Evolutionary conservation across 768 basidiomycete species (phyloP), one percentile per base, ranked within the genome.

Genomic region (Lactarius pseudohatsudake): DNA sequence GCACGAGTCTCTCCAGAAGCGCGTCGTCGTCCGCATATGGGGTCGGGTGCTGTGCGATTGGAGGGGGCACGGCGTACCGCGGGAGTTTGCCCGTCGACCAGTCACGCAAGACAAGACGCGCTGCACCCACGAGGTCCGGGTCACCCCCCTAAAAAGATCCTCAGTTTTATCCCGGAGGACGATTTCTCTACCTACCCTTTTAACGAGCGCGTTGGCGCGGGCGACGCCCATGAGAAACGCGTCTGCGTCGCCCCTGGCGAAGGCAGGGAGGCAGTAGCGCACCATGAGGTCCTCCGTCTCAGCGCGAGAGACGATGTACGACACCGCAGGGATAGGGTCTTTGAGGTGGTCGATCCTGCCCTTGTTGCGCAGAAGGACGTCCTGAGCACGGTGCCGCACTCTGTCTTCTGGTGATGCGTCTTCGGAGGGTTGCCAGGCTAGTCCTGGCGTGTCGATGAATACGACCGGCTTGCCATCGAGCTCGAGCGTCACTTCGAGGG

Each of bases 391-490:
- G 6, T 60, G 59, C 64, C 59, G 73, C 36, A 79, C 79, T 18
- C 70, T 64, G 34, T 79, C 79, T 40, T 81, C 82, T 13, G 74
- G 77, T 26, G 79, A 73, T 18, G 79, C 76, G 22, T 79, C 78
- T 10, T 63, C 67, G 3, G 75, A 64, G 40, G 72, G 74, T 78
- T 76, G 74, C 82, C 86, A 88, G 59, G 84, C 81, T 70, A 94
- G 77, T n/a, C 95, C 95, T 38, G 95, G 95, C 0, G 92, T 96
- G 75, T 97, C 95, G 71, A 95, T 86, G 64, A 96, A 72, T 40
- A 84, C 83, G 69, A 94, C 79, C 60, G 78, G 77, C 68, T 78
- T 80, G 28, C 81, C 83, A 11, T 79, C 80, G 11, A 79, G 74
- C 59, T 82, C 83, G 3, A 84, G 70, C 2, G 79, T 76, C 28